Base-by-base conservation (phyloP, 768 basidiomycete species). In the Trametes cinnabarina region DNA sequence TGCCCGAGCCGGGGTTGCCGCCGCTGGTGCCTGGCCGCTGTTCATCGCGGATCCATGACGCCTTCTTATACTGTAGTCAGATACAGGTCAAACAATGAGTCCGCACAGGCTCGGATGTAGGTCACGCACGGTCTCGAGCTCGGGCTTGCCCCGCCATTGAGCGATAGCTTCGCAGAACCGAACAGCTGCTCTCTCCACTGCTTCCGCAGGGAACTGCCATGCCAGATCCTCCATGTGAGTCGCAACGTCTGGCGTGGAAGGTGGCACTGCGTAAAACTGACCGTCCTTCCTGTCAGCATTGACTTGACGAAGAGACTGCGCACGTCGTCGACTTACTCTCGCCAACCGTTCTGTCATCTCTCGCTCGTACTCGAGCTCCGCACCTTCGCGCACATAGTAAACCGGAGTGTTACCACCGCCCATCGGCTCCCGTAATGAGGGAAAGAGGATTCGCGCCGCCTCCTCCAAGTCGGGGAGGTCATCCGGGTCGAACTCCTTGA, bases 101-200 rank as follows among this genome's bases (percentile, higher is more conserved):
- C 30, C 30, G 30, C 30, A 7, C 30, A 12, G 30, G 30, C 30
- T 32, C 30, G 30, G 30, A 32, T 32, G 30, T 12, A 32, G 30
- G 2, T 32, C 17, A 63, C 72, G 44, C 61, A 90, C 89, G 3
- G 85, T 87, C 72, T 90, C 88, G 8, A 94, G 79, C 64, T 93
- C 92, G 35, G 91, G 91, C 66, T 87, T 89, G 3, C 91, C 91
- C 63, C 90, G 76, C 92, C 91, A 94, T 51, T 81, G 82, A 1
- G 88, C 84, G 42, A 93, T 79, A 34, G 89, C 89, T 67, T 94
- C 91, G 66, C 86, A 91, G 66, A 90, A 94, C 48, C 89, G 76
- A 5, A 91, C 77, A 0, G 88, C 84, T 26, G 87, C 85, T 19
- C 90, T 79, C 66, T 94, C 91, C 15, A 92, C 82, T 20, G 89